Evolutionary conservation across 495 filamentous ascomycete genomes (phyloP).

Genomic region (Hypoxylon lenormandii): DNA sequence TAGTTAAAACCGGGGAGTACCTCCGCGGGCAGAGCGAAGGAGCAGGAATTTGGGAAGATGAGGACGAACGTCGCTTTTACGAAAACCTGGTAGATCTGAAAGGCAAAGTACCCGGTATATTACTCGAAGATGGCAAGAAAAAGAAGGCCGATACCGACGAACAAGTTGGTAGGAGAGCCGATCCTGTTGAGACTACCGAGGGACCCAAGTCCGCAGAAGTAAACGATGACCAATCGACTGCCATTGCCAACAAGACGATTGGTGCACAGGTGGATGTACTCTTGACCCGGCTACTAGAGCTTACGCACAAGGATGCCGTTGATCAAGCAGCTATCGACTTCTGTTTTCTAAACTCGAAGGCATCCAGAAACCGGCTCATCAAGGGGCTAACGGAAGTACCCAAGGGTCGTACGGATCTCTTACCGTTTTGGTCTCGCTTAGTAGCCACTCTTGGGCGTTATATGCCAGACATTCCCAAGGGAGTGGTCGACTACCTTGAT

Average conservation of each 20-base stretch:
- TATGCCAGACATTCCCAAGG: conserved; percentile 90
- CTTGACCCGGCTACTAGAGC: conserved; percentile 84
- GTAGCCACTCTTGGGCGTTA: conserved; percentile 94
- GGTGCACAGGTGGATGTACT: conserved; percentile 96
- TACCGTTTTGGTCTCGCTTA: conserved; percentile 90
- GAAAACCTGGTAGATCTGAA: conserved; percentile 96
- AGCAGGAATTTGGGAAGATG: conserved; percentile 98
- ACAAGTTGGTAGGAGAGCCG: conserved; percentile 69
- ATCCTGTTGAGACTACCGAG: conserved; percentile 61
- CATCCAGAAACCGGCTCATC: conserved; percentile 90
- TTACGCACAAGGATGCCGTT: conserved; percentile 89
- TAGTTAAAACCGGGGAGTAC: conserved; percentile 94
- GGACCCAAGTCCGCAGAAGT: conserved; percentile 64
- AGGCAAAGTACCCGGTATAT: conserved; percentile 90
- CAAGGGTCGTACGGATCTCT: conserved; percentile 89
- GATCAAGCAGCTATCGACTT: conserved; percentile 95
- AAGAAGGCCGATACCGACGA: conserved; percentile 84
- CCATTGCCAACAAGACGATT: conserved; percentile 96
- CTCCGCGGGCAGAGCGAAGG: conserved; percentile 89
- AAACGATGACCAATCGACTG: conserved; percentile 85
- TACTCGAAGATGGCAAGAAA: conserved; percentile 94
- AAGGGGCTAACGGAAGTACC: conserved; percentile 95
- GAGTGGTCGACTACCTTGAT: conserved; percentile 92
- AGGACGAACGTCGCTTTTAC: conserved; percentile 97
- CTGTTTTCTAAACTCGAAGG: conserved; percentile 98